These are phyloP conservation scores for Coriaria nepalensis DNA, from an alignment of 306 rosid species.

Conservation along the genomic window DNA sequence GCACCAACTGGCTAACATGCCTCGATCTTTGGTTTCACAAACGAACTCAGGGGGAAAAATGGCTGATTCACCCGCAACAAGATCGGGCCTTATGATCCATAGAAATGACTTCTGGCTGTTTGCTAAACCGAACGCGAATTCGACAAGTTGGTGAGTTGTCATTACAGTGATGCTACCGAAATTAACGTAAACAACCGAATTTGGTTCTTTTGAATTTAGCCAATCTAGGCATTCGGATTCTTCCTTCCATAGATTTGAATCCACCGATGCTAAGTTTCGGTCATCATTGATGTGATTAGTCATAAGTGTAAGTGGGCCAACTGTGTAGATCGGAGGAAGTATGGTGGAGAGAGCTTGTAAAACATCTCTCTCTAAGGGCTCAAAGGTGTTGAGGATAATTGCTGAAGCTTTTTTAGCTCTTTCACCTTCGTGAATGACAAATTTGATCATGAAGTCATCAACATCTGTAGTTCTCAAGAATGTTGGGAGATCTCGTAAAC, in stretches of 20 bases:
- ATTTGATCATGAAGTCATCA: constrained; percentile 6
- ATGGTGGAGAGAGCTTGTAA: constrained; percentile 3
- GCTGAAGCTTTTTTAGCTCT: constrained; percentile 5
- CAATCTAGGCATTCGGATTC: constrained; percentile 17
- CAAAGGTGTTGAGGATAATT: constrained; percentile 9
- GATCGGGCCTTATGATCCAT: constrained; percentile 27
- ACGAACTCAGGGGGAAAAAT: constrained; percentile 15
- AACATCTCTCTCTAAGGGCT: constrained; percentile 12
- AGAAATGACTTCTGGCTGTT: constrained; percentile 17
- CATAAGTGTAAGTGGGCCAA: constrained; percentile 14
- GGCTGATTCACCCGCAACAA: constrained; percentile 14
- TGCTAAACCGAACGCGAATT: constrained; percentile 21
- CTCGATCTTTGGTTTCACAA: constrained; percentile 9
- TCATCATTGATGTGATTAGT: constrained; percentile 8
- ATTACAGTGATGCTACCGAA: constrained; percentile 19
- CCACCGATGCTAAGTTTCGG: background rate
- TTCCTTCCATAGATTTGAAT: constrained; percentile 23
- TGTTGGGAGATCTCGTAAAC: constrained; percentile 5
- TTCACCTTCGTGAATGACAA: constrained; percentile 2
- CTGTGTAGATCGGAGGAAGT: constrained; percentile 5
- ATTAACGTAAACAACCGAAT: constrained; percentile 17
- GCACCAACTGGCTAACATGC: constrained; percentile 20
- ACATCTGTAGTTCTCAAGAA: constrained; percentile 11
- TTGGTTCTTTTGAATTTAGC: constrained; percentile 15
- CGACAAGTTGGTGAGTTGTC: constrained; percentile 10